phyloP scores from a whole-genome alignment of 129 eudicot species.

The Erigeron canadensis region DNA sequence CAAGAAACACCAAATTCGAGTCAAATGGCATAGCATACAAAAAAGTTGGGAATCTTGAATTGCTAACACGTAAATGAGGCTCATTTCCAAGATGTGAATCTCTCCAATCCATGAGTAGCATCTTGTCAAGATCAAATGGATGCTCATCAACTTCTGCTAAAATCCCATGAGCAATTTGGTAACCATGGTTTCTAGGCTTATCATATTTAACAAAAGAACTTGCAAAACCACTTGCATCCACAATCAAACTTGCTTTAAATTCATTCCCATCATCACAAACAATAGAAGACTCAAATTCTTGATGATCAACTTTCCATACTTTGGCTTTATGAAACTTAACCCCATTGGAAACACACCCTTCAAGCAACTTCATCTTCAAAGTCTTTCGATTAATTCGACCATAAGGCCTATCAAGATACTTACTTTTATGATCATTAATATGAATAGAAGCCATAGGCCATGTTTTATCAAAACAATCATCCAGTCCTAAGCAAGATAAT shows the following conservation, averaged over 20 bases:
- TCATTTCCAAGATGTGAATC: slow-evolving; percentile 83
- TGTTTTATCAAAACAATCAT: slow-evolving; percentile 65
- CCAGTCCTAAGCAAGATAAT: slow-evolving; percentile 51
- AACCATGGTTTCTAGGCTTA: slow-evolving; percentile 79
- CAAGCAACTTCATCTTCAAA: slow-evolving; percentile 54
- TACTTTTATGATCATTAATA: slow-evolving; percentile 53
- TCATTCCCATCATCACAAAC: slow-evolving; percentile 72
- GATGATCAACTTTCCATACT: slow-evolving; percentile 65
- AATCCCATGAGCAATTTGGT: slow-evolving; percentile 83
- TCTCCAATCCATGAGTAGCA: slow-evolving; percentile 89
- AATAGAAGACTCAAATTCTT: slow-evolving; percentile 66
- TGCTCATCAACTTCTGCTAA: slow-evolving; percentile 71
- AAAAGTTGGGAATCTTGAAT: slow-evolving; percentile 58
- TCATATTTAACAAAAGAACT: slow-evolving; percentile 67
- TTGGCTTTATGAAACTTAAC: slow-evolving; percentile 72
- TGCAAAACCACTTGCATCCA: slow-evolving; percentile 79
- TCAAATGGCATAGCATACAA: slow-evolving; percentile 82
- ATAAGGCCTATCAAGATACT: slow-evolving; percentile 65
- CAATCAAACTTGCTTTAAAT: slow-evolving; percentile 59
- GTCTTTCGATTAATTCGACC: slow-evolving; percentile 54
- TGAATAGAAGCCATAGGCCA: slow-evolving; percentile 71
- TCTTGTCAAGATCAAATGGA: slow-evolving; percentile 80
- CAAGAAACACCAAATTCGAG: slow-evolving; percentile 61
- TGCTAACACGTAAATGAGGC: slow-evolving; percentile 51
- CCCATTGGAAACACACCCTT: slow-evolving; percentile 52